Percentiles rank a stretch among this genome's conserved stretches.
phyloP scores from a whole-genome alignment of 805 yeast species.

The Barnettozyma pratensis region DNA sequence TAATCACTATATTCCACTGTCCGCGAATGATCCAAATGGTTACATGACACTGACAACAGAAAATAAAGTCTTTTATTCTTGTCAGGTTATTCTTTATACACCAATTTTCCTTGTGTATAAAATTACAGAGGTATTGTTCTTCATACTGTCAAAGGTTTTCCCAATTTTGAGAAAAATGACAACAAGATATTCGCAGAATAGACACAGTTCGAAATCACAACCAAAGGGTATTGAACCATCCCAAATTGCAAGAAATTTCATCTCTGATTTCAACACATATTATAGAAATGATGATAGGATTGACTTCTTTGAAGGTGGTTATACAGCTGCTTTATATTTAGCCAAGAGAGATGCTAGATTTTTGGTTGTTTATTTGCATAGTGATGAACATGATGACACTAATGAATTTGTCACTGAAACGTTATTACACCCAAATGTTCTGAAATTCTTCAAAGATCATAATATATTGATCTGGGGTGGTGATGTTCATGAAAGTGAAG shows the following conservation, averaged over 20 bases:
- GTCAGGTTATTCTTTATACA: slow-evolving; percentile 27
- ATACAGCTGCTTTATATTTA: slow-evolving; percentile 68
- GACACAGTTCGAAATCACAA: slow-evolving; percentile 31
- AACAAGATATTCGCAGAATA: slow-evolving; percentile 31
- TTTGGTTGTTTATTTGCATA: slow-evolving; percentile 67
- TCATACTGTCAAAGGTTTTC: slow-evolving; percentile 26
- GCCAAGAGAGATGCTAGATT: slow-evolving; percentile 70
- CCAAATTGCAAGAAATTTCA: slow-evolving; percentile 47
- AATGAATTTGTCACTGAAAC: slow-evolving; percentile 47
- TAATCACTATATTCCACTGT: slow-evolving; percentile 25
- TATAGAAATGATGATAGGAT: slow-evolving; percentile 20
- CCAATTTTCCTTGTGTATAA: slow-evolving; percentile 31
- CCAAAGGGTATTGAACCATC: slow-evolving; percentile 43
- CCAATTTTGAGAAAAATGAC: slow-evolving; percentile 34
- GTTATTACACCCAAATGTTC: slow-evolving; percentile 45
- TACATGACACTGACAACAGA: slow-evolving; percentile 21
- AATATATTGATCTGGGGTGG: slow-evolving; percentile 83
- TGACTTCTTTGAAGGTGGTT: slow-evolving; percentile 63
- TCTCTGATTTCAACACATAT: slow-evolving; percentile 46
- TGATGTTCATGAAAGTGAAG: slow-evolving; percentile 73
- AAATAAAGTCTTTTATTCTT: slow-evolving; percentile 21
- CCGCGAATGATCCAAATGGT: slow-evolving; percentile 10
- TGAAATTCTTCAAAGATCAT: slow-evolving; percentile 40
- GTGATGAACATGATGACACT: slow-evolving; percentile 64
- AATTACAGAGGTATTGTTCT: slow-evolving; percentile 22